A percentile compares a stretch with the other conserved stretches of the same genome.
phyloP scores from a whole-genome alignment of 2,329 filamentous ascomycete genomes.

The Lasiodiplodia hormozganensis region DNA sequence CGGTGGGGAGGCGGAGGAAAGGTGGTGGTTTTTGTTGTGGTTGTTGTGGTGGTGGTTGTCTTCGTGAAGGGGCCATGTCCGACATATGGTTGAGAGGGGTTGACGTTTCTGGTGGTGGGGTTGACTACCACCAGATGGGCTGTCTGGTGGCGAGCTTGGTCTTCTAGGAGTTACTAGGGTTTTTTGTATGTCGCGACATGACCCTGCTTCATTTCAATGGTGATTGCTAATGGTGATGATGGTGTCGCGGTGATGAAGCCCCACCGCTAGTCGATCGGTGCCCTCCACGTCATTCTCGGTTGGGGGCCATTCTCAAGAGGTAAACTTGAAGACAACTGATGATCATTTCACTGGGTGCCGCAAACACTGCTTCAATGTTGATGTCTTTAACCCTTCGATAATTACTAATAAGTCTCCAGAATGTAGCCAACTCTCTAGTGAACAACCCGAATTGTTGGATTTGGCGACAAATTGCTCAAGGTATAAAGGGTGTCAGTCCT shows the following conservation, averaged over 20 bases:
- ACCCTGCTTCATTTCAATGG: not conserved
- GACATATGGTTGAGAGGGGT: not conserved
- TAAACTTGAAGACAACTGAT: not conserved
- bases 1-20: constrained; percentile 9
- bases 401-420: not conserved
- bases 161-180: not conserved
- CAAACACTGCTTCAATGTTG: not conserved
- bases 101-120: not conserved
- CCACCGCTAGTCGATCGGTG: no score
- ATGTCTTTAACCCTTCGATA: no score
- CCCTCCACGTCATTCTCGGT: not conserved
- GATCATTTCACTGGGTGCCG: not conserved
- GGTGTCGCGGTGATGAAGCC: not conserved
- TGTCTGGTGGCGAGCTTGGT: not conserved
- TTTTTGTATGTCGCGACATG: not conserved
- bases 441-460: not conserved
- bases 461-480: no score
- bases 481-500: no score
- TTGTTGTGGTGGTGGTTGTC: not conserved
- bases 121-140: not conserved
- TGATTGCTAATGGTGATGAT: not conserved
- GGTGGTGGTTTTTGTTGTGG: not conserved
- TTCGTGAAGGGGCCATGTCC: no score
- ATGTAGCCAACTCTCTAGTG: not conserved
- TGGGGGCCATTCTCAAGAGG: not conserved